These are phyloP conservation scores for Penicillium sp. DNA, from an alignment of 2,329 filamentous ascomycete genomes.

Conservation along the genomic window DNA sequence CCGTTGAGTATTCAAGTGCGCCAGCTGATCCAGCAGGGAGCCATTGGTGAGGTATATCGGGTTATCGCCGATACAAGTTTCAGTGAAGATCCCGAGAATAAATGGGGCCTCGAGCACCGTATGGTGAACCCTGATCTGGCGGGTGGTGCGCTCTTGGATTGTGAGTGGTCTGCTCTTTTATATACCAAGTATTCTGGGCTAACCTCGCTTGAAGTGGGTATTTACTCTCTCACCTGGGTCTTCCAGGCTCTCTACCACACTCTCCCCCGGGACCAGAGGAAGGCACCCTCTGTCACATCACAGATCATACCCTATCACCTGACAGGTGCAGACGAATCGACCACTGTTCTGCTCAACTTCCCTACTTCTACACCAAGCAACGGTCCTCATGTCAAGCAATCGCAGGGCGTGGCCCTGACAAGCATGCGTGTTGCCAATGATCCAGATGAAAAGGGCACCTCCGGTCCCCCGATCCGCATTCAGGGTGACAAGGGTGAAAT, in stretches of 20 bases:
- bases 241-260: slow-evolving; percentile 87
- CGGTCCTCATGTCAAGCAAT: slow-evolving; percentile 44
- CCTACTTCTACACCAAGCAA: slow-evolving; percentile 55
- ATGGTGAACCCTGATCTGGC: slow-evolving; percentile 84
- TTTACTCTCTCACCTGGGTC: slow-evolving; percentile 87
- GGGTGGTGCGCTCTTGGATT: slow-evolving; percentile 77
- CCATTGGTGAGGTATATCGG: slow-evolving; percentile 59
- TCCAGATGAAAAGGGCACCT: slow-evolving; percentile 59
- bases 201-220: slow-evolving; percentile 57
- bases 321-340: slow-evolving; percentile 74
- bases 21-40: slow-evolving; percentile 56
- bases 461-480: slow-evolving; percentile 70
- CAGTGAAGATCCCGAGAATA: slow-evolving; percentile 59
- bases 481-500: slow-evolving; percentile 81
- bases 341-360: slow-evolving; percentile 76
- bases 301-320: slow-evolving; percentile 69
- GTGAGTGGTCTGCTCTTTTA: slow-evolving; percentile 31
- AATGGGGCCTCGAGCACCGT: slow-evolving; percentile 63
- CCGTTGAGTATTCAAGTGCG: slow-evolving; percentile 73
- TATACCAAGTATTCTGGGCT: background rate
- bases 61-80: slow-evolving; percentile 63
- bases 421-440: slow-evolving; percentile 62
- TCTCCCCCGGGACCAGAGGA: slow-evolving; percentile 62
- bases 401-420: slow-evolving; percentile 71
- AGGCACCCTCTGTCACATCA: slow-evolving; percentile 63